phyloP scores from a whole-genome alignment of 345 rosid species.

The Sapria himalayana region DNA sequence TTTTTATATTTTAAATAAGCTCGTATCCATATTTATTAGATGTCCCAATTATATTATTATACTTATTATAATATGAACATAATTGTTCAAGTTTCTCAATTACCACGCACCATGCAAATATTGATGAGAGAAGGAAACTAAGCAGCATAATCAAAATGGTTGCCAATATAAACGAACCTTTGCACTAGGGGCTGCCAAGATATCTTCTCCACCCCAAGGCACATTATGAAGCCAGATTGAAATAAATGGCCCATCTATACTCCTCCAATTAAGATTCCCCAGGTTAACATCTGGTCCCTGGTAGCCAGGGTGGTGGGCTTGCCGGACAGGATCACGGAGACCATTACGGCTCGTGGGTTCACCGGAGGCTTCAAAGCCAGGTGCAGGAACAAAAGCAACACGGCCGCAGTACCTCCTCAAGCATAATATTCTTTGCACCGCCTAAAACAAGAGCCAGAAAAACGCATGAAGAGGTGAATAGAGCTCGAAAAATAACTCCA shows the following conservation, averaged over 20 bases:
- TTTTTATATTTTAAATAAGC: no score
- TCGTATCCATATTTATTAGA: no score
- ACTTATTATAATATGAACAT: no score
- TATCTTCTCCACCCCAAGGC: conserved; percentile 73
- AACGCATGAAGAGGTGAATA: not conserved
- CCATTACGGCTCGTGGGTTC: conserved; percentile 25
- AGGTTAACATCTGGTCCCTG: conserved; percentile 40
- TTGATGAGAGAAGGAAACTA: not conserved
- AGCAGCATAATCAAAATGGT: not conserved
- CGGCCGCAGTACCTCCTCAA: conserved; percentile 59
- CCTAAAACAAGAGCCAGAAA: conserved; percentile 35
- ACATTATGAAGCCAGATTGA: conserved; percentile 96
- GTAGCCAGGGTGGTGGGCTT: conserved; percentile 22
- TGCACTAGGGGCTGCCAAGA: conserved; percentile 82
- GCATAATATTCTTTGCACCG: conserved; percentile 36
- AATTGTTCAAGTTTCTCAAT: no score
- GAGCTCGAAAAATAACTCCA: not conserved
- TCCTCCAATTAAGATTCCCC: conserved; percentile 46
- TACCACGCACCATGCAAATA: no score
- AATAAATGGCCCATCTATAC: conserved; percentile 71
- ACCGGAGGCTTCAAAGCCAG: conserved; percentile 68
- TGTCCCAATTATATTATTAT: no score
- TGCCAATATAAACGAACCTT: conserved; percentile 35
- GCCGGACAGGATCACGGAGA: conserved; percentile 9
- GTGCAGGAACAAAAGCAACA: conserved; percentile 72